phyloP scores from a whole-genome alignment of 2,329 filamentous ascomycete genomes.

The Paecilomyces formosus region DNA sequence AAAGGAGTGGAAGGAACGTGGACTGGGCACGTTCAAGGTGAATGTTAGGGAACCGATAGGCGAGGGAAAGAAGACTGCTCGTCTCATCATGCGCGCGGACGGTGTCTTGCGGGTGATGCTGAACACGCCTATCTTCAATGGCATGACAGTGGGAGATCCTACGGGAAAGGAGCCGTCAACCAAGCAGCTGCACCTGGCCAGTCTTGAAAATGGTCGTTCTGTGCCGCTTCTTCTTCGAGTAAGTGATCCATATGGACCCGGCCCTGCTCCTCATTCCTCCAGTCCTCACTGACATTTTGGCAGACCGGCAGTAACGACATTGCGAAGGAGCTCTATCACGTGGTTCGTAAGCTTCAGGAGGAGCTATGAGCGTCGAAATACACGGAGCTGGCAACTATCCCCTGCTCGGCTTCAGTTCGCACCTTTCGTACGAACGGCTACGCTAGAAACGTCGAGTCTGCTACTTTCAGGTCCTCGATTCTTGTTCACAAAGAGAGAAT shows the following conservation, averaged over 20 bases:
- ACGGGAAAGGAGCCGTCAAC: constrained; percentile 57
- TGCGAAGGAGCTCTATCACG: constrained; percentile 40
- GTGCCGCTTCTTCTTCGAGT: constrained; percentile 53
- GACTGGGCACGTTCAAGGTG: constrained; percentile 74
- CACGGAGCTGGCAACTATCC: background rate
- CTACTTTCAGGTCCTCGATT: background rate
- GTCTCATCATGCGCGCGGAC: constrained; percentile 86
- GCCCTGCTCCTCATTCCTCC: background rate
- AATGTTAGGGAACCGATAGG: constrained; percentile 61
- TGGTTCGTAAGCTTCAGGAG: constrained; percentile 33
- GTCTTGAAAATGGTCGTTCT: constrained; percentile 46
- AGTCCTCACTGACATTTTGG: constrained; percentile 1
- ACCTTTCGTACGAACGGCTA: background rate
- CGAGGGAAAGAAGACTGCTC: constrained; percentile 47
- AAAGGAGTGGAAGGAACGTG: constrained; percentile 82
- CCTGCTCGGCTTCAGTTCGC: background rate
- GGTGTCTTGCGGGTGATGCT: constrained; percentile 80
- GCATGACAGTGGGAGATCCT: constrained; percentile 67
- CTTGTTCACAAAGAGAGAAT: background rate
- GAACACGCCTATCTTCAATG: constrained; percentile 72
- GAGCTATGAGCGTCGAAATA: constrained; percentile 20
- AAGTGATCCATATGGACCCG: constrained; percentile 15
- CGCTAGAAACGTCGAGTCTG: background rate
- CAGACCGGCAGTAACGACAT: constrained; percentile 37
- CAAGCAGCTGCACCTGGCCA: constrained; percentile 61